Evolutionary conservation across 768 basidiomycete genomes (phyloP).

Genomic region (Saitozyma podzolica): DNA sequence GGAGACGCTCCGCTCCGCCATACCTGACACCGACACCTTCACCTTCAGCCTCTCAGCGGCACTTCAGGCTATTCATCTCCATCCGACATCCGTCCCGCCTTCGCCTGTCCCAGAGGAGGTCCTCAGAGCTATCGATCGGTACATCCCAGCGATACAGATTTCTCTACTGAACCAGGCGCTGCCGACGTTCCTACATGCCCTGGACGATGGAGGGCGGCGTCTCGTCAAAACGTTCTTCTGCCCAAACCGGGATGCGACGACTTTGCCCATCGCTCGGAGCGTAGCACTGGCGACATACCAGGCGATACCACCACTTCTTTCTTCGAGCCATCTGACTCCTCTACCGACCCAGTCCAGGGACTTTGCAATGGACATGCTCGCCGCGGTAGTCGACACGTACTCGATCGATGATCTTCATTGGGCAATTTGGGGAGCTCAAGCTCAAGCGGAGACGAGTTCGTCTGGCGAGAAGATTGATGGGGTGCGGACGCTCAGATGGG

Average conservation of each 20-base stretch:
- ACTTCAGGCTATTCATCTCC: constrained; percentile 20
- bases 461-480: constrained; percentile 25
- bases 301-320: constrained; percentile 62
- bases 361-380: constrained; percentile 61
- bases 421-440: constrained; percentile 54
- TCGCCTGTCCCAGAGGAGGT: not conserved
- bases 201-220: constrained; percentile 57
- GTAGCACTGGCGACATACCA: constrained; percentile 59
- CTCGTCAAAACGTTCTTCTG: constrained; percentile 68
- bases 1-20: constrained; percentile 29
- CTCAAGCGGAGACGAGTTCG: constrained; percentile 47
- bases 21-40: constrained; percentile 22
- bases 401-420: constrained; percentile 68
- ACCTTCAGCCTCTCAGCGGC: constrained; percentile 16
- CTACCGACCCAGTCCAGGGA: constrained; percentile 11
- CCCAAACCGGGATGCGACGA: constrained; percentile 2
- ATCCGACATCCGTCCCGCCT: constrained; percentile 23
- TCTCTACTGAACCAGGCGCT: constrained; percentile 65
- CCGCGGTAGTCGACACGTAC: constrained; percentile 63
- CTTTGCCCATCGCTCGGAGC: no score
- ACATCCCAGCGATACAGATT: constrained; percentile 64
- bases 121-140: constrained; percentile 17
- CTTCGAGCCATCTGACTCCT: constrained; percentile 28
- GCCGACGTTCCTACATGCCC: constrained; percentile 66
- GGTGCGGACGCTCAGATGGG: constrained; percentile 60